Conservation (phyloP, 2,329 filamentous ascomycete species). For the Exophiala mesophila region DNA sequence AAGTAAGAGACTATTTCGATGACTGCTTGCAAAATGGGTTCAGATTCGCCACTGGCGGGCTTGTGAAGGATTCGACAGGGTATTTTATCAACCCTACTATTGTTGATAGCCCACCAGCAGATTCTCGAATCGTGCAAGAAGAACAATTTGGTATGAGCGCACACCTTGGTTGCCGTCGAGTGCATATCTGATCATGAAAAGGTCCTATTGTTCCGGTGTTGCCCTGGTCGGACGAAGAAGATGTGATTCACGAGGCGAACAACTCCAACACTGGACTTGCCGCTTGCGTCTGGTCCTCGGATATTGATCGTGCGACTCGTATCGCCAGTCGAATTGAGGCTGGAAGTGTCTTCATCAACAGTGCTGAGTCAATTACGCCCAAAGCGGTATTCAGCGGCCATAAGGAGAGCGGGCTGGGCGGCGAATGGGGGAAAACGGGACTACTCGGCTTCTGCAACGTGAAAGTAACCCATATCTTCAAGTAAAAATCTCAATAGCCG, state of each 20-base stretch:
- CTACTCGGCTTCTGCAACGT: slow-evolving; percentile 20
- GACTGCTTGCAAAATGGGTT: slow-evolving; percentile 52
- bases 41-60: slow-evolving; percentile 48
- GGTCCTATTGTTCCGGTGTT: slow-evolving; percentile 60
- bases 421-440: slow-evolving; percentile 25
- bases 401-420: slow-evolving; percentile 36
- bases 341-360: slow-evolving; percentile 28
- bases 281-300: slow-evolving; percentile 18
- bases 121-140: slow-evolving; percentile 52
- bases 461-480: not conserved
- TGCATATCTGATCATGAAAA: slow-evolving; percentile 17
- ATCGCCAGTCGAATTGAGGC: slow-evolving; percentile 20
- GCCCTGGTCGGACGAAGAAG: slow-evolving; percentile 44
- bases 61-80: slow-evolving; percentile 39
- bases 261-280: slow-evolving; percentile 20
- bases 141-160: slow-evolving; percentile 50
- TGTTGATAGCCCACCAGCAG: slow-evolving; percentile 52
- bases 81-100: slow-evolving; percentile 58
- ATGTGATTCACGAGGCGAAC: slow-evolving; percentile 12
- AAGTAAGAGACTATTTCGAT: slow-evolving; percentile 51
- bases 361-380: not conserved
- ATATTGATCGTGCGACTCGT: slow-evolving; percentile 17
- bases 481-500: no score
- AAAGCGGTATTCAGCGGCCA: slow-evolving; percentile 60
- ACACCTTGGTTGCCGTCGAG: slow-evolving; percentile 34